A percentile compares a stretch with the other conserved stretches of the same genome.
phyloP scores from a whole-genome alignment of 805 yeast species.

The Candida ovalis region DNA sequence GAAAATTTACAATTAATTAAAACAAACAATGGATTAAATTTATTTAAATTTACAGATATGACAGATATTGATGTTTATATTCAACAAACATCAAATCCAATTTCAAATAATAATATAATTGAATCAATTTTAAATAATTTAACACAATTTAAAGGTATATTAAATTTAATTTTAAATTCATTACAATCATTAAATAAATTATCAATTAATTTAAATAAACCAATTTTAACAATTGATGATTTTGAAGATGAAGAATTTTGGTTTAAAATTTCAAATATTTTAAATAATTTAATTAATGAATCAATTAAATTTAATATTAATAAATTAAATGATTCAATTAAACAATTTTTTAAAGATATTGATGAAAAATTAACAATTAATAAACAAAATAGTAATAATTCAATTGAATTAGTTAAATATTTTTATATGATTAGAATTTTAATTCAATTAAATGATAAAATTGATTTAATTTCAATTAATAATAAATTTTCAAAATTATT shows the following conservation, averaged over 20 bases:
- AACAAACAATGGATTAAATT: slow-evolving; percentile 16
- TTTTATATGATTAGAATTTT: slow-evolving; percentile 26
- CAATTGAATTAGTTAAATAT: slow-evolving; percentile 12
- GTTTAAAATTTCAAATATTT: slow-evolving; percentile 11
- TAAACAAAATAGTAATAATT: not conserved
- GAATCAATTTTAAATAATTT: slow-evolving; percentile 16
- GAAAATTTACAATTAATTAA: slow-evolving; percentile 5
- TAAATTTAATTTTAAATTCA: slow-evolving; percentile 14
- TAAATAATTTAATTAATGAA: slow-evolving; percentile 14
- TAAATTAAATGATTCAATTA: slow-evolving; percentile 16
- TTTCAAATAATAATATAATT: slow-evolving; percentile 9
- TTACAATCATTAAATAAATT: slow-evolving; percentile 19
- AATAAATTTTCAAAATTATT: slow-evolving; percentile 7
- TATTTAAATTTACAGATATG: slow-evolving; percentile 20
- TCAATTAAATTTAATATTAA: slow-evolving; percentile 13
- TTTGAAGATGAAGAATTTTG: slow-evolving; percentile 32
- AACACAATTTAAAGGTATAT: slow-evolving; percentile 15
- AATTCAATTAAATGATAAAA: slow-evolving; percentile 20
- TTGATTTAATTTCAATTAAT: slow-evolving; percentile 16
- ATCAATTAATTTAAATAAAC: slow-evolving; percentile 22
- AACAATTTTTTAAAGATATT: slow-evolving; percentile 14
- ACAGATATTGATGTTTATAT: slow-evolving; percentile 21
- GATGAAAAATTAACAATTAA: slow-evolving; percentile 1
- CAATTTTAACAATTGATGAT: slow-evolving; percentile 34
- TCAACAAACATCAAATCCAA: slow-evolving; percentile 15